Base-by-base conservation (phyloP, 345 rosid species). In the Syzygium grande region DNA sequence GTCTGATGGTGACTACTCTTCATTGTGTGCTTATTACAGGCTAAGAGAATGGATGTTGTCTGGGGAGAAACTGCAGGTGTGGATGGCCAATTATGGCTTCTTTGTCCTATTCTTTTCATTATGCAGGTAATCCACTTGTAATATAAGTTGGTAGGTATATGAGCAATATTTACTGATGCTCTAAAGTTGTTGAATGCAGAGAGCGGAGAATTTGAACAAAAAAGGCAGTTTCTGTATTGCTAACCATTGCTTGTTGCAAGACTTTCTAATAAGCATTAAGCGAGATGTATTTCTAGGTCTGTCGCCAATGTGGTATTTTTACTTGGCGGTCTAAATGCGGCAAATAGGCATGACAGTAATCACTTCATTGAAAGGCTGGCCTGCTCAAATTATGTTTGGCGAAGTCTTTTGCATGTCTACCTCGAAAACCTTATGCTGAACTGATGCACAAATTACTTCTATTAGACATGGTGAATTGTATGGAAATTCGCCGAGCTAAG, bases 41-140 rank as follows among this genome's bases (percentile, higher is more conserved):
- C 99, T 51, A 96, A 98, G 92, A 94, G 99, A 87, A 98, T 98
- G 99, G 99, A 98, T 91, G 99, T 98, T 84, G 99, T 98, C 41
- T 98, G 99, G 99, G 99, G 99, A 87, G 99, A 97, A 95, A 97
- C 99, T 23, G 94, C 99, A 88, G 99, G 99, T 6, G 99, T 98
- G 86, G 95, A 95, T 89, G 99, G 99, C 68, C 99, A 98, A 79
- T 53, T 98, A 90, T 98, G 98, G 99, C 92, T 98, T 86, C 90
- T 98, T 89, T 98, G 97, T 89, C 99, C 99, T 80, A 89, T 98
- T 63, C 98, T 98, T 86, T 98, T 98, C 91, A 90, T 95, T 88
- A 86, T 98, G 93, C 99, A 98, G 98, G 99, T 96, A 88, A 78
- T 84, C 19, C 80, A 19, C 25, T 4, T 6, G 15, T 9, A 38